Evolutionary conservation across 139 green algal species (phyloP).

Genomic region (Eudorina sp.): DNA sequence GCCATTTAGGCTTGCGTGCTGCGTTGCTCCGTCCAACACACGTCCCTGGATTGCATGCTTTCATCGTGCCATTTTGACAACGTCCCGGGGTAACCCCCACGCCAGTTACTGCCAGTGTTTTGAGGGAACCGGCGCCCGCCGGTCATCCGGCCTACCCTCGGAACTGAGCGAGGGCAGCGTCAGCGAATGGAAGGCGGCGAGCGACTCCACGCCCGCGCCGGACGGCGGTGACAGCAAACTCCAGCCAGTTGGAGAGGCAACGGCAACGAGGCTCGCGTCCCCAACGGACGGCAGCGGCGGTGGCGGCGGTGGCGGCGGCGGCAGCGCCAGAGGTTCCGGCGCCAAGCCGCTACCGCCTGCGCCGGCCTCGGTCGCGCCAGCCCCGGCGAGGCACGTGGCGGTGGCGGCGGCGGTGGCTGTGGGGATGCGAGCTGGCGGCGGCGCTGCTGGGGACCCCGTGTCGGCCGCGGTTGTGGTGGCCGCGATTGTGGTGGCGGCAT

Average conservation of each 20-base stretch:
- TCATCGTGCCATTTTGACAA: too few species aligned
- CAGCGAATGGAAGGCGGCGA: background rate
- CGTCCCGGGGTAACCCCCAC: too few species aligned
- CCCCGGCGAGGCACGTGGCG: background rate
- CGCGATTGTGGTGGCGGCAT: too few species aligned
- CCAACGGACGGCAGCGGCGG: too few species aligned
- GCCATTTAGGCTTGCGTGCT: too few species aligned
- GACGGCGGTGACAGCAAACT: background rate
- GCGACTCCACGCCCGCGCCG: background rate
- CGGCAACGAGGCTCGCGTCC: too few species aligned
- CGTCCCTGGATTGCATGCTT: too few species aligned
- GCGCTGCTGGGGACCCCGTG: background rate
- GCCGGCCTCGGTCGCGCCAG: background rate
- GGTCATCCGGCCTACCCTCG: background rate
- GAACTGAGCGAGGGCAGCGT: background rate
- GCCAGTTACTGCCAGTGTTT: background rate
- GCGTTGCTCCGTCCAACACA: too few species aligned
- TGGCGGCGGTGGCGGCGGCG: too few species aligned
- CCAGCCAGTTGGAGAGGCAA: background rate
- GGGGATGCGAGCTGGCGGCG: background rate
- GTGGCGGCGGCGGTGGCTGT: background rate
- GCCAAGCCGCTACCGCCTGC: background rate
- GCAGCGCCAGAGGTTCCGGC: background rate
- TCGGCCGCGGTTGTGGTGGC: too few species aligned
- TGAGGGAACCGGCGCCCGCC: background rate